Evolutionary conservation across 495 filamentous ascomycete species (phyloP).

Genomic region (Neurospora sp.): DNA sequence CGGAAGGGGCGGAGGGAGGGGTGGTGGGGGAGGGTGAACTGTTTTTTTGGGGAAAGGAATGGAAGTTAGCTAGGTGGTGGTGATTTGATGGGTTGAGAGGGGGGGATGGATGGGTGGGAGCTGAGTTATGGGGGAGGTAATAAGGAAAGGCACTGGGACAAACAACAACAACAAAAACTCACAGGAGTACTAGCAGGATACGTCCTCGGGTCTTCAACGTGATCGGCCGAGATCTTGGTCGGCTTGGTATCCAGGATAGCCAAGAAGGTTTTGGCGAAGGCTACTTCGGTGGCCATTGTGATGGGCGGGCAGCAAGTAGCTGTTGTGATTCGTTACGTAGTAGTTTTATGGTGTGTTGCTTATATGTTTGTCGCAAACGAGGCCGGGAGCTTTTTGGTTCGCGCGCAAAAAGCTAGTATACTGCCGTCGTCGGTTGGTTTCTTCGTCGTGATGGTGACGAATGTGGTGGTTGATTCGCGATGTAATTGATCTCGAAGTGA

Average conservation of each 20-base stretch:
- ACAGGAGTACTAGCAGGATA: slow-evolving; percentile 64
- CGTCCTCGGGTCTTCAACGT: slow-evolving; percentile 72
- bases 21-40: slow-evolving; percentile 42
- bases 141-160: neutral
- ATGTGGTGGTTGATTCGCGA: neutral
- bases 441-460: too few species aligned
- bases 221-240: slow-evolving; percentile 66
- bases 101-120: neutral
- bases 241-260: slow-evolving; percentile 65
- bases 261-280: slow-evolving; percentile 78
- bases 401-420: neutral
- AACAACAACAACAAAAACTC: slow-evolving; percentile 23
- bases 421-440: too few species aligned
- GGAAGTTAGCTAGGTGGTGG: neutral
- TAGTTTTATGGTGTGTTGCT: neutral
- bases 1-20: slow-evolving; percentile 11
- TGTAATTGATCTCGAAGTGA: neutral
- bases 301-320: neutral
- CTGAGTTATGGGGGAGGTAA: neutral
- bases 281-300: slow-evolving; percentile 49
- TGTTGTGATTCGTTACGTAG: neutral
- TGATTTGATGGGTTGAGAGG: neutral
- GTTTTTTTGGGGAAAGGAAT: neutral
- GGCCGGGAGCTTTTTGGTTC: neutral
- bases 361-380: neutral